Conservation (phyloP, 768 basidiomycete species). For the Lentinula lateritia region DNA sequence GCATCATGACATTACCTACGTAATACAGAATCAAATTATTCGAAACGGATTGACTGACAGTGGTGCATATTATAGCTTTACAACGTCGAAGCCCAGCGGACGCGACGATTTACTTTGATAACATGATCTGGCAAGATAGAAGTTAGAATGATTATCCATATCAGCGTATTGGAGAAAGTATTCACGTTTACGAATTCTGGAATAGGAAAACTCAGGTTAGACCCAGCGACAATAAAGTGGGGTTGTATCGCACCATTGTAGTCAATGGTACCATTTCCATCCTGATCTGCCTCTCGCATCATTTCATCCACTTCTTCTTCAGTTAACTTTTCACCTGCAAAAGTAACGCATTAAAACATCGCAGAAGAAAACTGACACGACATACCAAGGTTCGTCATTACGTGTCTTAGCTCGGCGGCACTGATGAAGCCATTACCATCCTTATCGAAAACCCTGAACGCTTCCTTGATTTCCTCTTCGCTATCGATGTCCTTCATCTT, state of each 20-base stretch:
- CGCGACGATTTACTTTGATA: slow-evolving; percentile 44
- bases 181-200: slow-evolving; percentile 74
- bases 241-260: slow-evolving; percentile 55
- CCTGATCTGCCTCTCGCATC: slow-evolving; percentile 94
- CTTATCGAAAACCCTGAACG: slow-evolving; percentile 97
- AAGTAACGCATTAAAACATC: background rate
- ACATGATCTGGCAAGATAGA: slow-evolving; percentile 56
- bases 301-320: slow-evolving; percentile 91
- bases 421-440: slow-evolving; percentile 90
- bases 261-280: slow-evolving; percentile 92
- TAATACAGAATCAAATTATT: background rate
- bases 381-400: slow-evolving; percentile 87
- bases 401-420: slow-evolving; percentile 79
- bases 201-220: background rate
- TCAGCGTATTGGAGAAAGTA: background rate
- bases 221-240: slow-evolving; percentile 2
- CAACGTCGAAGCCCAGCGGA: too few relatives aligned
- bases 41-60: too few relatives aligned
- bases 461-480: slow-evolving; percentile 94
- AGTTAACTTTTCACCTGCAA: slow-evolving; percentile 74
- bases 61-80: too few relatives aligned
- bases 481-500: slow-evolving; percentile 90
- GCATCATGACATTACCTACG: slow-evolving; percentile 2
- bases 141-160: slow-evolving; percentile 5
- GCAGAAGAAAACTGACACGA: background rate